phyloP scores from a whole-genome alignment of 2,329 filamentous ascomycete genomes.

The Colletotrichum endophyticum region DNA sequence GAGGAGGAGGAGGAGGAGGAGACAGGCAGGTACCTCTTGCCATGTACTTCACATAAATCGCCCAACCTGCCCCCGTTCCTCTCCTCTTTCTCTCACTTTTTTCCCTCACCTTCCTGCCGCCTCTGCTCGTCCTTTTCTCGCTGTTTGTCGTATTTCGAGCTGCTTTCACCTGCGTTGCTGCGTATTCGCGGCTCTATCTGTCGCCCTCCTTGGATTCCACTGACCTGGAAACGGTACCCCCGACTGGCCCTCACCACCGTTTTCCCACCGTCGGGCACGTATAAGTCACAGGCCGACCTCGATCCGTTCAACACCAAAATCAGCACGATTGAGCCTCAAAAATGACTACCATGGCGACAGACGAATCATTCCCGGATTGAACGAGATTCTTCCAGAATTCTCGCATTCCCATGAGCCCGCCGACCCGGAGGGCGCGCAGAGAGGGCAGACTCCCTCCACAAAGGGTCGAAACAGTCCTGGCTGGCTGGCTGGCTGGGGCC shows the following conservation, averaged over 20 bases:
- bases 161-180: background rate
- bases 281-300: background rate
- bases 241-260: background rate
- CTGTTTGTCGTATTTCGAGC: background rate
- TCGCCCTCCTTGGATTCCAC: background rate
- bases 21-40: background rate
- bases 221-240: slow-evolving; percentile 1
- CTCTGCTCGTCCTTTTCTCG: slow-evolving; percentile 2
- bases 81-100: slow-evolving; percentile 1
- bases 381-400: background rate
- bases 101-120: slow-evolving; percentile 8
- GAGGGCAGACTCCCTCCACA: slow-evolving; percentile 3
- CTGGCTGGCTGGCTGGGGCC: background rate
- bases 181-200: background rate
- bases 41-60: slow-evolving; percentile 21
- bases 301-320: background rate
- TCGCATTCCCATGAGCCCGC: background rate
- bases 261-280: background rate
- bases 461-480: slow-evolving; percentile 7
- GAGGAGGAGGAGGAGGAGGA: background rate
- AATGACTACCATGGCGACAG: background rate
- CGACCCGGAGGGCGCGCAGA: background rate
- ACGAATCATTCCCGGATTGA: background rate
- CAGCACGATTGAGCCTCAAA: background rate
- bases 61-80: slow-evolving; percentile 16